A percentile compares a stretch with the other conserved stretches of the same genome.
Evolutionary conservation across 2,329 filamentous ascomycete genomes (phyloP).

Genomic region (Beauveria sp.): DNA sequence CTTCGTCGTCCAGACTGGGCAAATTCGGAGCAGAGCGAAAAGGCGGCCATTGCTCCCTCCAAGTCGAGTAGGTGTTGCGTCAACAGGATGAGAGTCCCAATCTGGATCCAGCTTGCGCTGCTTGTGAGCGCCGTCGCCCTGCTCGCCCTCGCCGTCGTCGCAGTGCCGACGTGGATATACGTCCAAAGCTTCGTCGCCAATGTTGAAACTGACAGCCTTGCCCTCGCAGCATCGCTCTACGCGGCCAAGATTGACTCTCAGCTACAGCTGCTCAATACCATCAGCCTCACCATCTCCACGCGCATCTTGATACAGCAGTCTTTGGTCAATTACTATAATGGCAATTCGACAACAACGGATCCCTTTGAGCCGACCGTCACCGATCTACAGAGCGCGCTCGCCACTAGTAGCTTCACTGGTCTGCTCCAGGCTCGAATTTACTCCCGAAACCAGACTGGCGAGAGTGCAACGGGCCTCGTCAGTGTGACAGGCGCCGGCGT

Average conservation of each 20-base stretch:
- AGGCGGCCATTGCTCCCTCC: too few relatives aligned
- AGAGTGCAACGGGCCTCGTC: slow-evolving; percentile 45
- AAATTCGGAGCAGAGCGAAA: too few relatives aligned
- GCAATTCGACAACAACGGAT: slow-evolving; percentile 40
- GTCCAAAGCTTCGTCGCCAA: slow-evolving; percentile 46
- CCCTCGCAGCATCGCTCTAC: slow-evolving; percentile 78
- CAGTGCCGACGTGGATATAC: slow-evolving; percentile 64
- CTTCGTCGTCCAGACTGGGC: too few relatives aligned
- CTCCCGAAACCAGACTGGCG: slow-evolving; percentile 56
- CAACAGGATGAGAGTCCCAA: slow-evolving; percentile 69
- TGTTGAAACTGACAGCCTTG: slow-evolving; percentile 53
- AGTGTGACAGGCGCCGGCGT: slow-evolving; percentile 50
- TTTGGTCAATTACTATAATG: slow-evolving; percentile 42
- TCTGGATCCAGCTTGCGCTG: slow-evolving; percentile 76
- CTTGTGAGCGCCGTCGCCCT: slow-evolving; percentile 71
- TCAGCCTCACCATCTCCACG: slow-evolving; percentile 63
- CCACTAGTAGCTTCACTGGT: slow-evolving; percentile 45
- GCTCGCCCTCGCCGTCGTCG: slow-evolving; percentile 66
- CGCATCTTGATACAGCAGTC: slow-evolving; percentile 51
- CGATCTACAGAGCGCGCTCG: slow-evolving; percentile 68
- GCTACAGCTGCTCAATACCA: slow-evolving; percentile 70
- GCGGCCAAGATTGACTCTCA: slow-evolving; percentile 73
- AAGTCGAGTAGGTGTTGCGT: too few relatives aligned
- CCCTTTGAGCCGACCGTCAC: slow-evolving; percentile 54
- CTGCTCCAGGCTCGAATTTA: slow-evolving; percentile 69